A percentile compares a stretch with the other conserved stretches of the same genome.
phyloP scores from a whole-genome alignment of 768 basidiomycete species.

The Termitomyces sp. region DNA sequence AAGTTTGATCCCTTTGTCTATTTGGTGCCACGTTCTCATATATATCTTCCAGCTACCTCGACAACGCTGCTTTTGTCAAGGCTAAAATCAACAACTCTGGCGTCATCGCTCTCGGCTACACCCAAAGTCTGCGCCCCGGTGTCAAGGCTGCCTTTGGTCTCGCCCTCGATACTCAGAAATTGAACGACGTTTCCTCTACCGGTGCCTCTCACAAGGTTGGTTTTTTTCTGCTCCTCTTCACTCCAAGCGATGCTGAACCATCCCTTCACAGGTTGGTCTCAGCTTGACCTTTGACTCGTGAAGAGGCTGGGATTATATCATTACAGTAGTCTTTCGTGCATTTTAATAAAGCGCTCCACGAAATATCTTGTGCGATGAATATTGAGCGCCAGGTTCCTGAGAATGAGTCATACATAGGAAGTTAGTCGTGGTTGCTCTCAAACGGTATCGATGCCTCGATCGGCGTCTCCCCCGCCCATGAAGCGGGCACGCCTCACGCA shows the following conservation, averaged over 20 bases:
- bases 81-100: conserved; percentile 98
- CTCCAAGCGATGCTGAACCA: neutral
- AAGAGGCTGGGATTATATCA: conserved; percentile 30
- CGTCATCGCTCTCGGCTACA: conserved; percentile 87
- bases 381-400: neutral
- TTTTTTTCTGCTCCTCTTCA: neutral
- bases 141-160: conserved; percentile 93
- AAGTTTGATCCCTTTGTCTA: conserved; percentile 29
- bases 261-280: conserved; percentile 56
- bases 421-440: neutral
- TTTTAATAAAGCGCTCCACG: conserved; percentile 13
- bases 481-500: conserved; percentile 29
- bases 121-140: conserved; percentile 90
- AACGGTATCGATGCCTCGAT: conserved; percentile 19
- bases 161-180: conserved; percentile 89
- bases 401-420: neutral
- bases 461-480: conserved; percentile 26
- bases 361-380: neutral
- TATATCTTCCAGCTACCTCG: conserved; percentile 59
- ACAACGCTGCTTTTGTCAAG: conserved; percentile 90
- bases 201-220: conserved; percentile 78
- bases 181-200: conserved; percentile 65
- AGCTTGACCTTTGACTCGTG: conserved; percentile 73
- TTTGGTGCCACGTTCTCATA: neutral
- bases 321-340: conserved; percentile 30